Evolutionary conservation across 2,329 filamentous ascomycete genomes (phyloP).

Genomic region (Grosmannia serpens): DNA sequence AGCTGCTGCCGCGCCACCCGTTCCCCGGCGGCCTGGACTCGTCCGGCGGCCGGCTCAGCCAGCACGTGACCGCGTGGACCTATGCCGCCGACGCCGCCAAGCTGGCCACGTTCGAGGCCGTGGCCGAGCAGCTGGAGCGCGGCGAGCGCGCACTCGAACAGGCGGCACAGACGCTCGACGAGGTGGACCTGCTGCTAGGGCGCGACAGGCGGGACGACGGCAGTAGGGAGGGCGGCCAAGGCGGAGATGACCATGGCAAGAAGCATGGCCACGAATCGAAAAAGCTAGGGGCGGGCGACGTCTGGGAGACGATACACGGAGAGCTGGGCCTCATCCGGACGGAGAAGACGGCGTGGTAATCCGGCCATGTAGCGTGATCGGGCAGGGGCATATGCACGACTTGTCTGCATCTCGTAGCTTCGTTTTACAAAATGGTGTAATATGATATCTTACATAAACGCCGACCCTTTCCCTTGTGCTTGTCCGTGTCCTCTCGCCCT

Average conservation of each 20-base stretch:
- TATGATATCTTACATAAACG: not conserved
- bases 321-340: constrained; percentile 39
- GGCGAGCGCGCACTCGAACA: constrained; percentile 45
- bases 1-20: constrained; percentile 43
- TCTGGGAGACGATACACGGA: constrained; percentile 41
- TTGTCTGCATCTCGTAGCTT: not conserved
- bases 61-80: constrained; percentile 44
- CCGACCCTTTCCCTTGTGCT: not conserved
- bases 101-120: constrained; percentile 43
- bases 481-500: not conserved
- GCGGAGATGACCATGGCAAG: constrained; percentile 14
- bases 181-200: constrained; percentile 38
- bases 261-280: no score
- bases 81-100: constrained; percentile 49
- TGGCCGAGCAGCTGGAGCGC: constrained; percentile 48
- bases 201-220: constrained; percentile 15
- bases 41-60: constrained; percentile 10
- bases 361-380: not conserved
- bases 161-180: constrained; percentile 35
- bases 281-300: constrained; percentile 20
- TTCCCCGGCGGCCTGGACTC: constrained; percentile 17
- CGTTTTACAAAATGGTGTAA: not conserved
- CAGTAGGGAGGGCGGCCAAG: constrained; percentile 16
- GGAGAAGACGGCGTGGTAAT: constrained; percentile 11
- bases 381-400: not conserved